phyloP scores from a whole-genome alignment of 2,329 filamentous ascomycete species.

The Cladophialophora carrionii region DNA sequence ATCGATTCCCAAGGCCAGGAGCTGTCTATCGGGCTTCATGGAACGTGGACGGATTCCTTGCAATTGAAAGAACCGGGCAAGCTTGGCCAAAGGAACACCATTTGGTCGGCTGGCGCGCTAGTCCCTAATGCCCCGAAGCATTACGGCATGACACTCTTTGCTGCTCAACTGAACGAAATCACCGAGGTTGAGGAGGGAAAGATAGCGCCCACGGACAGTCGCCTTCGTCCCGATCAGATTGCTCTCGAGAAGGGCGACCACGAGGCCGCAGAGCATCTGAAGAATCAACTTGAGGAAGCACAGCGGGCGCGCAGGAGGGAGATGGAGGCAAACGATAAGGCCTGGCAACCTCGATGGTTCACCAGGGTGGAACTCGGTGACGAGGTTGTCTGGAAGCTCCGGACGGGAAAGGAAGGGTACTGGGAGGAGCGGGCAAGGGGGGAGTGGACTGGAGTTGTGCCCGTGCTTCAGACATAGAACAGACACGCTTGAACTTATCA shows the following conservation, averaged over 20 bases:
- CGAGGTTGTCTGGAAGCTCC: slow-evolving; percentile 73
- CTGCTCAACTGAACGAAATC: slow-evolving; percentile 83
- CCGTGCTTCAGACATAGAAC: slow-evolving; percentile 54
- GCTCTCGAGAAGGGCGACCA: slow-evolving; percentile 79
- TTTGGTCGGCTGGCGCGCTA: slow-evolving; percentile 78
- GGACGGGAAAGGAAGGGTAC: slow-evolving; percentile 80
- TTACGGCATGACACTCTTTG: slow-evolving; percentile 88
- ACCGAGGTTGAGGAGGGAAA: slow-evolving; percentile 75
- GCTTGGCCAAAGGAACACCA: slow-evolving; percentile 61
- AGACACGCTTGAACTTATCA: background rate
- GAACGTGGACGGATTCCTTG: slow-evolving; percentile 82
- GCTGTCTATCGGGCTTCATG: slow-evolving; percentile 69
- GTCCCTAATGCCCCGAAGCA: slow-evolving; percentile 77
- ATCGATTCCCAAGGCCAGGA: slow-evolving; percentile 68
- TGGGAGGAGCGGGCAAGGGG: slow-evolving; percentile 81
- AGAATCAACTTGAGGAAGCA: slow-evolving; percentile 80
- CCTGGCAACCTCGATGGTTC: slow-evolving; percentile 83
- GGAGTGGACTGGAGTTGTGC: slow-evolving; percentile 64
- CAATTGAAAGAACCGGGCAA: slow-evolving; percentile 67
- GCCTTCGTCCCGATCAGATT: slow-evolving; percentile 84
- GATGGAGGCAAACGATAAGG: slow-evolving; percentile 73
- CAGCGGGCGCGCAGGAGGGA: slow-evolving; percentile 75
- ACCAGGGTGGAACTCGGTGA: slow-evolving; percentile 61
- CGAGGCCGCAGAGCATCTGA: slow-evolving; percentile 81
- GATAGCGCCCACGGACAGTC: slow-evolving; percentile 78